Percentiles rank a stretch among this genome's conserved stretches.
phyloP scores from a whole-genome alignment of 257 asterid genomes.

The Anisodus tanguticus region DNA sequence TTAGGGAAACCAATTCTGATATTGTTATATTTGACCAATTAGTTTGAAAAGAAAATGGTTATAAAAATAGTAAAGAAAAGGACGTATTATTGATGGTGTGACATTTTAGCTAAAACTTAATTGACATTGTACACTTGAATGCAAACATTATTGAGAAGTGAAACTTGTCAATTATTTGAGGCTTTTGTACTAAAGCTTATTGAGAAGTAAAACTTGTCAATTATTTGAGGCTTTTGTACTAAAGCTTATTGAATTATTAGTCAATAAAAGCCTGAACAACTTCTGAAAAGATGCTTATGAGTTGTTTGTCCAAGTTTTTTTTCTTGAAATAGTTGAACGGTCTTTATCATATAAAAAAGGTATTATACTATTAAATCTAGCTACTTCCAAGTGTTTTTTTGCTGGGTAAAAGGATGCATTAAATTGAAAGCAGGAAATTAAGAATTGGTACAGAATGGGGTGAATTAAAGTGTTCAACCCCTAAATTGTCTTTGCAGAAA shows the following conservation, averaged over 20 bases:
- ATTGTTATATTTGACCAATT: too few species aligned
- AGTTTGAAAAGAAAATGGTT: too few species aligned
- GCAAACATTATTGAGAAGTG: background rate
- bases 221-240: background rate
- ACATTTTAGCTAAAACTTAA: background rate
- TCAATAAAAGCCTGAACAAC: background rate
- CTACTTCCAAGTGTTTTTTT: too few species aligned
- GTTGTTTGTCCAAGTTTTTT: background rate
- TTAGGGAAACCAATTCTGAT: background rate
- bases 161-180: slow-evolving; percentile 19
- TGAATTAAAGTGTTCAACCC: too few species aligned
- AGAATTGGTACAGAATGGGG: too few species aligned
- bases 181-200: background rate
- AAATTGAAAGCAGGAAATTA: too few species aligned
- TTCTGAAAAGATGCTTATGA: too few species aligned
- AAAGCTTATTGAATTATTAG: background rate
- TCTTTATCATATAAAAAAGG: too few species aligned
- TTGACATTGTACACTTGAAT: background rate
- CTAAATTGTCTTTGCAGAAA: too few species aligned
- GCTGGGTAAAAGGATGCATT: too few species aligned
- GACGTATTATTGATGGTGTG: background rate
- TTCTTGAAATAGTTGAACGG: background rate
- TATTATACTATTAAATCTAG: too few species aligned
- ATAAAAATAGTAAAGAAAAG: background rate
- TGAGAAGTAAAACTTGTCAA: slow-evolving; percentile 16